phyloP scores from a whole-genome alignment of 306 rosid genomes.

The Alnus glutinosa region DNA sequence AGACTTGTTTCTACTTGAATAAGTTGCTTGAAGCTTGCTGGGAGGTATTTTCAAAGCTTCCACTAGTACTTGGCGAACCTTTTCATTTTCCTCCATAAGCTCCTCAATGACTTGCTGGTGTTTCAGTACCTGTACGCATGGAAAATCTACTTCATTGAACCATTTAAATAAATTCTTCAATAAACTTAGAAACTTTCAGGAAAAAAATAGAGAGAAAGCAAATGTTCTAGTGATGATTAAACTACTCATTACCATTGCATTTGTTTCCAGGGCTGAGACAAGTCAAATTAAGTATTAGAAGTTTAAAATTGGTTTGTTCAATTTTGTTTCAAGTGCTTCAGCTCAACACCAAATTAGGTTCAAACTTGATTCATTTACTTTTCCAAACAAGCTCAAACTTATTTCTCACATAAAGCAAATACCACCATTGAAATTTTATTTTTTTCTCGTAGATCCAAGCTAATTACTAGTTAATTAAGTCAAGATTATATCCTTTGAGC shows the following conservation, averaged over 20 bases:
- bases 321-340: no score
- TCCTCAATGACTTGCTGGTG: constrained; percentile 91
- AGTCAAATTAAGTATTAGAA: no score
- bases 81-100: constrained; percentile 80
- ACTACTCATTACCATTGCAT: not conserved
- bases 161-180: constrained; percentile 10
- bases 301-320: no score
- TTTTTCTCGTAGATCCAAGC: no score
- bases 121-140: constrained; percentile 62
- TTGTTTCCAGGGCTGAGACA: not conserved
- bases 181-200: not conserved
- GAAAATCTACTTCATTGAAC: constrained; percentile 5
- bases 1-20: constrained; percentile 46
- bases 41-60: constrained; percentile 83
- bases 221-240: not conserved
- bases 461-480: no score
- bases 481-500: no score
- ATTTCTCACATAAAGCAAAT: no score
- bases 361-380: no score
- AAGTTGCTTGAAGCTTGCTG: constrained; percentile 58
- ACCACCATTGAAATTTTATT: no score
- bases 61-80: constrained; percentile 72
- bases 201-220: not conserved
- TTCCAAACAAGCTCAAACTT: no score
- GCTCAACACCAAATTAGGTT: no score